Base-by-base conservation (phyloP, 2,329 filamentous ascomycete genomes). In the Scytalidium sp. region DNA sequence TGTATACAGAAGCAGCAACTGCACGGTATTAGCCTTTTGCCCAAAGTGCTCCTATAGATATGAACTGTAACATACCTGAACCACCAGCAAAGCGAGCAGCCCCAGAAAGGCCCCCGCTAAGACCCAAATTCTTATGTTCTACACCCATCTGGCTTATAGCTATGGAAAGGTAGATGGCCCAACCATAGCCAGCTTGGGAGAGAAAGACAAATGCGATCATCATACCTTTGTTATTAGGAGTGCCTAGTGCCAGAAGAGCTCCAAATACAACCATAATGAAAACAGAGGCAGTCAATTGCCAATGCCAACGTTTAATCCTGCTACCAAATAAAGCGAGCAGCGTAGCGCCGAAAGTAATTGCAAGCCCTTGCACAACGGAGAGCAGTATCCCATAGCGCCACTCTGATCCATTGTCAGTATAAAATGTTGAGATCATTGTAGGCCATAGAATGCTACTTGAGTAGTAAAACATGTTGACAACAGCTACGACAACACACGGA, bases 401-500 rank as follows among this genome's bases (percentile, higher is more conserved):
- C 22, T 51, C 48, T 66, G 10, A 62, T 64, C 41, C 23, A 44
- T 68, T 61, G 2, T n/a, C n/a, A n/a, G 67, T 69, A 54, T 70
- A 76, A 54, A 75, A 72, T 1, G 67, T 63, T n/a, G 64, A 64
- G 45, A 75, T 75, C 72, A 75, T 75, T 15, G 70, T 72, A 0
- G 74, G 74, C 55, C 68, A 76, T 13, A 76, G 62, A 41, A 76
- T 69, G 51, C 70, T 74, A 40, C 67, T 69, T 27, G 68, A 68
- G 58, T 77, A 78, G 61, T 76, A 78, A 57, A 76, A 76, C 74
- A 78, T 78, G 49, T 72, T 77, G 19, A 76, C 67, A 41, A 78
- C 69, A 40, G 68, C 70, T 1, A 70, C 64, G 3, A 70, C 70
- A 21, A 76, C 64, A 32, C 70, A 72, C 0, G 74, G 73, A 0